Base-by-base conservation (phyloP, 2,329 filamentous ascomycete species). In the Aspergillus sp. region DNA sequence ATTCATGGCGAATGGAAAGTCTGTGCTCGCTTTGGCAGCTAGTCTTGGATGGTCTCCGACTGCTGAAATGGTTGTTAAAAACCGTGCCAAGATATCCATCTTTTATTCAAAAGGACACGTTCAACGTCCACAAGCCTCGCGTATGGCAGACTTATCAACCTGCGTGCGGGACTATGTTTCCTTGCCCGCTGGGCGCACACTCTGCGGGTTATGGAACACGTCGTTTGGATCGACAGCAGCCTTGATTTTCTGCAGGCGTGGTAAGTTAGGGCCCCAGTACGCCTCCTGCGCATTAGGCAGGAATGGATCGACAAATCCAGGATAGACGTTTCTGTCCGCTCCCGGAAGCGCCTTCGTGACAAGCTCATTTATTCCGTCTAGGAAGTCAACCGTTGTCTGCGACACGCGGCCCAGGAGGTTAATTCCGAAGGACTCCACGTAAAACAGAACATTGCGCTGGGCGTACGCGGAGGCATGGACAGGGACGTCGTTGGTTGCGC, bases 391-490 rank as follows among this genome's bases (percentile, higher is more conserved):
- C 5, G 81, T 85, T 14, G 73, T 76, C 22, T 76, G 63, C 1
- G 75, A 76, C 4, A 87, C 59, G 1, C 52, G 65, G 1, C 72
- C 72, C 0, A 78, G 75, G 2, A 85, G 64, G 22, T 82, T 83
- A 42, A 87, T 68, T 24, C 78, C 84, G 68, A 87, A 88, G 1
- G 82, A 84, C 69, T 88, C 84, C 64, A 85, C 80, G 73, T 85
- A 87, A 72, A 87, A 81, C 42, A 87, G 65, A 63, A 85, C 85
- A 76, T 89, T 84, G 52, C 87, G 82, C 66, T 89, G 86, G 0
- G 82, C 81, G 65, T 86, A 89, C 9, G 85, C 81, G 0, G 86
- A 87, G 12, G 81, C 81, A 61, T 85, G 77, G 58, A 71, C 69
- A 0, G 84, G 73, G 1, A 84, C 75, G 58, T 88, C 85, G 63